phyloP scores from a whole-genome alignment of 2,329 filamentous ascomycete species.

The Graphiopsis chlorocephala region DNA sequence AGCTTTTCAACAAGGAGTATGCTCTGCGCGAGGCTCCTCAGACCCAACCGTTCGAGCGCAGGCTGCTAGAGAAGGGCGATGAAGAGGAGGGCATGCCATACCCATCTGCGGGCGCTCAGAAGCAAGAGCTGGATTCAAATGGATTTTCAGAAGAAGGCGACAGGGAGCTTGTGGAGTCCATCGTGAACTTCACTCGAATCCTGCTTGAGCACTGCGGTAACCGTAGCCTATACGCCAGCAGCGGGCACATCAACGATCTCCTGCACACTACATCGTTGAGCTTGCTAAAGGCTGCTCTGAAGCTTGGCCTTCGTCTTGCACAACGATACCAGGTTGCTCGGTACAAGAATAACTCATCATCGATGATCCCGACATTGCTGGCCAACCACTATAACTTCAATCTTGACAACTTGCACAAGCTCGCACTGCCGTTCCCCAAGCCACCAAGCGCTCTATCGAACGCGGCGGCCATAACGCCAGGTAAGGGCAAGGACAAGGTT shows the following conservation, averaged over 20 bases:
- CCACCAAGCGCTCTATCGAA: constrained; percentile 53
- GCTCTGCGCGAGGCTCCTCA: constrained; percentile 78
- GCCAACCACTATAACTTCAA: constrained; percentile 77
- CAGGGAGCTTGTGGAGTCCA: constrained; percentile 70
- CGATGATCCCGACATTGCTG: constrained; percentile 62
- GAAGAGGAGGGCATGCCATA: constrained; percentile 44
- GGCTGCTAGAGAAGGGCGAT: constrained; percentile 61
- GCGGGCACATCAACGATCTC: constrained; percentile 80
- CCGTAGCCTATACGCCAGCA: constrained; percentile 92
- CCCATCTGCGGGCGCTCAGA: constrained; percentile 28
- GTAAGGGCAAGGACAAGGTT: constrained; percentile 75
- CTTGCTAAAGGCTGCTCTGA: constrained; percentile 73
- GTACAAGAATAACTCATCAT: constrained; percentile 62
- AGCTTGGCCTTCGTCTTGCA: constrained; percentile 79
- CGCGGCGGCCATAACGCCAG: constrained; percentile 49
- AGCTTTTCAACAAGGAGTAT: constrained; percentile 78
- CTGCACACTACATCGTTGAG: constrained; percentile 82
- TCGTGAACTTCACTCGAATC: constrained; percentile 82
- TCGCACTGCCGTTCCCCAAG: constrained; percentile 79
- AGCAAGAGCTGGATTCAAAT: constrained; percentile 31
- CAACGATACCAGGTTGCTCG: constrained; percentile 90
- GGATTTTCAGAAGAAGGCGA: constrained; percentile 76
- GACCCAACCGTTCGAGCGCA: constrained; percentile 67
- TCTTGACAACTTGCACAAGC: constrained; percentile 75
- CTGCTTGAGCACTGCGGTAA: constrained; percentile 95